phyloP scores from a whole-genome alignment of 768 basidiomycete species.

The Candolleomyces efflorescens region DNA sequence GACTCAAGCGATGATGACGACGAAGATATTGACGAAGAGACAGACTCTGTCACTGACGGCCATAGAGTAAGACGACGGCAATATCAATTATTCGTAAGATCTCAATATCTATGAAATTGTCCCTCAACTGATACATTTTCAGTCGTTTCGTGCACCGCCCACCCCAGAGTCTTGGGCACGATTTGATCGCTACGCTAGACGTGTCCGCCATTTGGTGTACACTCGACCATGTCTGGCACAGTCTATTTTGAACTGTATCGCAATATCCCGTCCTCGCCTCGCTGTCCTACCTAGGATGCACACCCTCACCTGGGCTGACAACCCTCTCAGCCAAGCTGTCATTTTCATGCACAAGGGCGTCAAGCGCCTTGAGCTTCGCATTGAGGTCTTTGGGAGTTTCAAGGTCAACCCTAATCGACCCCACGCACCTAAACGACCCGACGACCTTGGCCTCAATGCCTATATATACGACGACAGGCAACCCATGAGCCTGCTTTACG shows the following conservation, averaged over 20 bases:
- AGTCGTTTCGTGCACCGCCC: constrained; percentile 14
- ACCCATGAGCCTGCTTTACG: background rate
- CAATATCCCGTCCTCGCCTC: constrained; percentile 7
- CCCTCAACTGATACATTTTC: background rate
- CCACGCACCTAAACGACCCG: background rate
- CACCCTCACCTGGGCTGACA: constrained; percentile 11
- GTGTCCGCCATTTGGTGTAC: constrained; percentile 17
- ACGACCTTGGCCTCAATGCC: background rate
- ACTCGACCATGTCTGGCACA: constrained; percentile 8
- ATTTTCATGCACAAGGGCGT: constrained; percentile 12
- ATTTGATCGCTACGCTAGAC: constrained; percentile 18
- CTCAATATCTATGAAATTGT: background rate
- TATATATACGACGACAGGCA: background rate
- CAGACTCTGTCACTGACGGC: background rate
- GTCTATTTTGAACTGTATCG: constrained; percentile 3
- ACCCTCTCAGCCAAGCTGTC: constrained; percentile 9
- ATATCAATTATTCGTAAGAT: background rate
- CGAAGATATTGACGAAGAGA: background rate
- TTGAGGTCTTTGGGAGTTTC: constrained; percentile 3
- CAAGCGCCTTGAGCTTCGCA: constrained; percentile 6
- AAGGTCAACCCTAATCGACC: background rate
- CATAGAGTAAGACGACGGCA: background rate
- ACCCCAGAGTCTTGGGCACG: constrained; percentile 15
- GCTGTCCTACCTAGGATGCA: constrained; percentile 10
- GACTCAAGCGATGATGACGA: background rate